A percentile compares a stretch with the other conserved stretches of the same genome.
Conservation (phyloP, 345 rosid species). For the Bruguiera sexangula region DNA sequence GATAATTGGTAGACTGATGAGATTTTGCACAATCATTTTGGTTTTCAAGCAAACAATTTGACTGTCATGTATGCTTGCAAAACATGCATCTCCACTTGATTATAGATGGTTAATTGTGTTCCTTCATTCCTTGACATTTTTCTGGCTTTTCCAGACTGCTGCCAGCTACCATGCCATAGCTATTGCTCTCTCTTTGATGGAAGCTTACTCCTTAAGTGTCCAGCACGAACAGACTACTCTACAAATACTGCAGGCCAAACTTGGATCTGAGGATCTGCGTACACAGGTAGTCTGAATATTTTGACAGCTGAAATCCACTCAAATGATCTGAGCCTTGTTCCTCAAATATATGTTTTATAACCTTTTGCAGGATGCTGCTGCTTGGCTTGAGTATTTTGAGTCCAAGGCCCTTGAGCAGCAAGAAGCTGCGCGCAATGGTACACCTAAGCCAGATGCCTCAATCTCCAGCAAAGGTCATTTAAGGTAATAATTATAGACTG, state of each 20-base stretch:
- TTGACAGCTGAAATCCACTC: conserved; percentile 7
- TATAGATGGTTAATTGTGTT: neutral
- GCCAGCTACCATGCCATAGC: conserved; percentile 43
- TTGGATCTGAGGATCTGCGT: conserved; percentile 36
- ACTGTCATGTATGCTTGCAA: neutral
- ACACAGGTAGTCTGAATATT: conserved; percentile 26
- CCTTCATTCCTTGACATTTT: conserved; percentile 4
- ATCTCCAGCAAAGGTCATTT: conserved; percentile 39
- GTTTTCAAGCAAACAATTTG: conserved; percentile 7
- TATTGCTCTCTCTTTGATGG: conserved; percentile 38
- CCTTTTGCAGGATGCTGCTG: conserved; percentile 34
- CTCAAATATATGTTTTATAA: neutral
- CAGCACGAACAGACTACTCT: conserved; percentile 38
- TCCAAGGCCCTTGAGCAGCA: conserved; percentile 38
- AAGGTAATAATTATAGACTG: conserved; percentile 20
- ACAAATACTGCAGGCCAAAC: conserved; percentile 36
- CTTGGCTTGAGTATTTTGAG: conserved; percentile 40
- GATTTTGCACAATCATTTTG: neutral
- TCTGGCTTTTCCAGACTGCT: conserved; percentile 33
- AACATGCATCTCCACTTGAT: too few relatives aligned
- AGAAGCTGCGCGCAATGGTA: conserved; percentile 37
- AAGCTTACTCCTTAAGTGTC: conserved; percentile 36
- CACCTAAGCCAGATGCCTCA: conserved; percentile 40
- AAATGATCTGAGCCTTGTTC: neutral
- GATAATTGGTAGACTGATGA: too few relatives aligned